Evolutionary conservation across 139 green algal genomes (phyloP), one percentile per base, ranked within the genome.

Genomic region (Chlamydomonas sp.): DNA sequence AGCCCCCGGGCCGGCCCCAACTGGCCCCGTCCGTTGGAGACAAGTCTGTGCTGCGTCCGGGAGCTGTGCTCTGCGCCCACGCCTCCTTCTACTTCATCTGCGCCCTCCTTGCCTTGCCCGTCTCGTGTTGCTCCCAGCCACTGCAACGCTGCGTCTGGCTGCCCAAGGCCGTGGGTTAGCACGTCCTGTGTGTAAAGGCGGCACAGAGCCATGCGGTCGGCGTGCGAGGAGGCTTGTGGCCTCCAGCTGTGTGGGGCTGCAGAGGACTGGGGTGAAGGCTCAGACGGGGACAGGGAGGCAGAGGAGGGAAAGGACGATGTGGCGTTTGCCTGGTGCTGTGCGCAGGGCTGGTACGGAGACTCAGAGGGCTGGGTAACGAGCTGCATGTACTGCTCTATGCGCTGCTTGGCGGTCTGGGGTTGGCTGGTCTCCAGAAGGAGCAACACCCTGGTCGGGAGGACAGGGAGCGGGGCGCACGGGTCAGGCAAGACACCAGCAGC

Each of bases 161-260:
- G 61, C 1, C 61, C 20, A 20, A 87, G 82, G 4, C 82, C 82
- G 71, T 74, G 18, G 3, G 16, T 31, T 31, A 87, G 73, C 14
- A 87, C 62, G 63, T 87, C 83, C 31, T 87, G 83, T 4, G 14
- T 67, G 73, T 87, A 87, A 31, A 87, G 49, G 2, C 83, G 83
- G 7, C 73, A 72, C 4, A 87, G 74, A 0, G 83, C 83, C 0
- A n/a, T 8, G 1, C 72, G 72, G 83, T 87, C 83, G 17, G 63
- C n/a, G 5, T 20, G 14, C 14, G 83, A 76, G 15, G 73, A 72
- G 8, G 67, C 67, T 4, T 15, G 14, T 4, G 67, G 14, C 14
- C 67, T 15, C 8, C 3, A 4, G 8, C 10, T 49, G 31, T 49
- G 31, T 49, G 31, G 31, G 31, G 31, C 31, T 49, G 31, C 31